phyloP scores from a whole-genome alignment of 1,139 yeast species.

The Pneumocystis oryctolagi region DNA sequence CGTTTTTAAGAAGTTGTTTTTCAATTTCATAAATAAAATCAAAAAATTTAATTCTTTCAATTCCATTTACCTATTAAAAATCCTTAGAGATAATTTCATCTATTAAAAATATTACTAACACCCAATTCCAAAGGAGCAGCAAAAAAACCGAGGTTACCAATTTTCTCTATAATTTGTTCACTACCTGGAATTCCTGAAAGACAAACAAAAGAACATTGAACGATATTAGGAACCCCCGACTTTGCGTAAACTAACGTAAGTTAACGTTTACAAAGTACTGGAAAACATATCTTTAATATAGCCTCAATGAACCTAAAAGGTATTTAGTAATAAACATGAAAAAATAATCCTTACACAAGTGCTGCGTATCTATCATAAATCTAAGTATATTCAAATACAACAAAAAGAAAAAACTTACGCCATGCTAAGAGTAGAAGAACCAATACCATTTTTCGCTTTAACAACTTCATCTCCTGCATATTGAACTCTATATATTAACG shows the following conservation, averaged over 20 bases:
- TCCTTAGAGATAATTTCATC: neutral
- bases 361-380: constrained; percentile 18
- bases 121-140: constrained; percentile 81
- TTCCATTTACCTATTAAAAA: neutral
- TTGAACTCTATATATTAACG: constrained; percentile 74
- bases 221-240: constrained; percentile 47
- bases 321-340: constrained; percentile 17
- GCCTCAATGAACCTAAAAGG: constrained; percentile 56
- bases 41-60: neutral
- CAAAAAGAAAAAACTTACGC: constrained; percentile 79
- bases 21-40: neutral
- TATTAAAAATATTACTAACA: constrained; percentile 5
- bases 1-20: neutral
- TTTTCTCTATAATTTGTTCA: constrained; percentile 22
- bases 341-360: neutral
- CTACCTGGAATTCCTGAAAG: constrained; percentile 30
- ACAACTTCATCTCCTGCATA: constrained; percentile 97
- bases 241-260: constrained; percentile 19
- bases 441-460: constrained; percentile 85
- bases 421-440: constrained; percentile 91
- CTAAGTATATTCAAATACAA: neutral
- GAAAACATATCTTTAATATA: constrained; percentile 37
- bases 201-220: constrained; percentile 55
- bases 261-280: constrained; percentile 32
- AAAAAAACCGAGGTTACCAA: constrained; percentile 62